Evolutionary conservation across 2,329 filamentous ascomycete species (phyloP), one percentile per base, ranked within the genome.

Genomic region (Beauveria medogensis): DNA sequence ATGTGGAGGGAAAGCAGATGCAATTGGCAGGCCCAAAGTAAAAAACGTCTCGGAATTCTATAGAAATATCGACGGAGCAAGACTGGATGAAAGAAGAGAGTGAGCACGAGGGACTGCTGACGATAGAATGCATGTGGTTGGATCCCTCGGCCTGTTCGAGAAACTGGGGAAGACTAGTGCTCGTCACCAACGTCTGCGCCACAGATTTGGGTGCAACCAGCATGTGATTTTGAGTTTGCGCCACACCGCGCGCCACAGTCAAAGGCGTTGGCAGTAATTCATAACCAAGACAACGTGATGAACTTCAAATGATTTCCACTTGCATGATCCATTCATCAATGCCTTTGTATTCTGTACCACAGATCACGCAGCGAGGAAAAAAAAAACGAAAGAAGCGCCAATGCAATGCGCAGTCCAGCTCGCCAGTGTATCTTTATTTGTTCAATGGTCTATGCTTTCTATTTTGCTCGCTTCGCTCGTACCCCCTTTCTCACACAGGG

Each of bases 171-270:
- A 59, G 34, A 48, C 44, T 55, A 55, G 44, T 26, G 59, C 22
- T 22, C 16, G 50, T 47, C 22, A 20, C 26, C 30, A 41, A 16
- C 48, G 48, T 20, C 30, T 55, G 55, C 50, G 61, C 61, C 61
- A 62, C 61, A 56, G 16, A 4, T 50, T 51, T 43, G 41, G 8
- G 28, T 40, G 40, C 47, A 37, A 40, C 14, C 52, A 47, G 55
- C 62, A 68, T 59, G 63, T 59, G 55, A 55, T 61, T 22, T 44
- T 22, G 28, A 61, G 59, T 48, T 46, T 47, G 26, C 56, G 20
- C 20, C 47, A 41, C 44, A 46, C 26, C 10, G 3, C 28, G 26
- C 63, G 68, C 67, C 66, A 68, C 64, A 53, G 1, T n/a, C 40
- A 5, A 10, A 48, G 24, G 3, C 9, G 4, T 22, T 9, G 7